phyloP scores from a whole-genome alignment of 495 filamentous ascomycete species.

The Penicillium fimorum region DNA sequence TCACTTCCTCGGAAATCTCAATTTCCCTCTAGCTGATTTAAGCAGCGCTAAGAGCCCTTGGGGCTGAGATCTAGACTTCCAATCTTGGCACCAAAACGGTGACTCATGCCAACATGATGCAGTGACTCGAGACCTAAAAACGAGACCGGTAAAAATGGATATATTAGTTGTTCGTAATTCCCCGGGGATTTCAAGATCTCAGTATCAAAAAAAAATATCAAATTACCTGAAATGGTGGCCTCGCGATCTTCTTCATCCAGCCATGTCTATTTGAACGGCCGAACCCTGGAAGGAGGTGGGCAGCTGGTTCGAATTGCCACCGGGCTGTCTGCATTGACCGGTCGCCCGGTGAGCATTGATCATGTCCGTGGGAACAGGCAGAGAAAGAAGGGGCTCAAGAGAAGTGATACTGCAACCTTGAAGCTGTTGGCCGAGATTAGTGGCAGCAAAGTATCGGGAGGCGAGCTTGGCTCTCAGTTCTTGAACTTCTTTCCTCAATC shows the following conservation, averaged over 20 bases:
- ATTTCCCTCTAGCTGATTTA: not conserved
- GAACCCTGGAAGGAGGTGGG: slow-evolving; percentile 80
- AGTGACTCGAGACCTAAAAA: not conserved
- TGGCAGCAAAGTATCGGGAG: slow-evolving; percentile 56
- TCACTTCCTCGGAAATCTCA: not conserved
- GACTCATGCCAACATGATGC: slow-evolving; percentile 4
- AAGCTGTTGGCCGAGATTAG: slow-evolving; percentile 63
- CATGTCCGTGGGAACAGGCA: slow-evolving; percentile 68
- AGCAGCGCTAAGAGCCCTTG: not conserved
- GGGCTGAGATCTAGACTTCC: too few species aligned
- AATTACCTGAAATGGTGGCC: not conserved
- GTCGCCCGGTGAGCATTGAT: slow-evolving; percentile 61
- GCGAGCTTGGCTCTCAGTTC: slow-evolving; percentile 52
- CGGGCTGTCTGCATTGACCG: slow-evolving; percentile 65
- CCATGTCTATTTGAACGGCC: slow-evolving; percentile 57
- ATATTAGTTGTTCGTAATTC: not conserved
- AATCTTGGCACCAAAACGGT: not conserved
- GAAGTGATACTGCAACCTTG: slow-evolving; percentile 70
- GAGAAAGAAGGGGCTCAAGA: slow-evolving; percentile 64
- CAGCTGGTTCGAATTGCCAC: slow-evolving; percentile 75
- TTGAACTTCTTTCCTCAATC: slow-evolving; percentile 50
- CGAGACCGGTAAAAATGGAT: not conserved
- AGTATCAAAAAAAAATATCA: not conserved
- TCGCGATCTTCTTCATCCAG: not conserved
- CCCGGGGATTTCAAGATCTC: not conserved